Evolutionary conservation across 768 basidiomycete species (phyloP).

Genomic region (Pleurotus platypus): DNA sequence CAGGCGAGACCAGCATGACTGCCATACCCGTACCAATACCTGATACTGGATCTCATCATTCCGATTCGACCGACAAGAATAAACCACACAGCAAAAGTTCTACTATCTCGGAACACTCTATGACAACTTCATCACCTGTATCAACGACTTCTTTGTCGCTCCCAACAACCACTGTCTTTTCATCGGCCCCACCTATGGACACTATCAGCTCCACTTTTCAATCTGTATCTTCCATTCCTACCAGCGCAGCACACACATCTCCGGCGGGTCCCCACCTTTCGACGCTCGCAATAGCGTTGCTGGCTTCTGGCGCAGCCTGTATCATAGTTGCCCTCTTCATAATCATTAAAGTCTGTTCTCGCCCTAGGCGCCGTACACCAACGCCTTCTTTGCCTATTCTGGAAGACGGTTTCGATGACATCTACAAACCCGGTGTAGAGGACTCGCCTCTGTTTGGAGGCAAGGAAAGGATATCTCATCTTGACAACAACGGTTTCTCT

Average conservation of each 20-base stretch:
- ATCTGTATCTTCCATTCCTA: background rate
- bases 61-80: constrained; percentile 12
- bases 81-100: constrained; percentile 19
- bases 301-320: constrained; percentile 50
- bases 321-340: constrained; percentile 46
- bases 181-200: constrained; percentile 7
- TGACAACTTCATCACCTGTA: constrained; percentile 11
- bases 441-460: constrained; percentile 80
- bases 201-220: background rate
- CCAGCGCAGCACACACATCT: constrained; percentile 1
- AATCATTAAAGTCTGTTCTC: constrained; percentile 41
- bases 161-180: constrained; percentile 7
- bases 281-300: constrained; percentile 44
- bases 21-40: constrained; percentile 49
- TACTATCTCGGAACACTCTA: constrained; percentile 17
- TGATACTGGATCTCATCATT: constrained; percentile 30
- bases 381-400: constrained; percentile 76
- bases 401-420: constrained; percentile 49
- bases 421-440: constrained; percentile 41
- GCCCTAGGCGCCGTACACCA: constrained; percentile 50
- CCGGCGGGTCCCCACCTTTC: constrained; percentile 35
- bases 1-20: constrained; percentile 24
- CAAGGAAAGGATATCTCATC: constrained; percentile 50
- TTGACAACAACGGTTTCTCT: constrained; percentile 46
- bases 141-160: background rate